Conservation (phyloP, 768 basidiomycete genomes). For the Tulasnella sp. region DNA sequence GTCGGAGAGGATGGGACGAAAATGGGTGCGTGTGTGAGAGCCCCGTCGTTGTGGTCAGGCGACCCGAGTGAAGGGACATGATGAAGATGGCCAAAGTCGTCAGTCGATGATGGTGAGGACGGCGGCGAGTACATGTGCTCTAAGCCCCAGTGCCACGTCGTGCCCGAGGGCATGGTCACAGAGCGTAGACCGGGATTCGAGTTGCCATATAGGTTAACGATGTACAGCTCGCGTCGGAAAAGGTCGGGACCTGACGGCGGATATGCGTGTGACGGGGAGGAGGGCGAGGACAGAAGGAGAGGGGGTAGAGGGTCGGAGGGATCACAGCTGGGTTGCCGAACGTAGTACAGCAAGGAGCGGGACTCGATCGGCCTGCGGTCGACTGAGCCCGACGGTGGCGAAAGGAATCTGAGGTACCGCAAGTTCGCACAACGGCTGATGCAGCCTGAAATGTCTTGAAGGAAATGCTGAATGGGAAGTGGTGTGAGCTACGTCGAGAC, state of each 20-base stretch:
- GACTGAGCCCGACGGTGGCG: background rate
- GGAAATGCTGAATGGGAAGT: conserved; percentile 7
- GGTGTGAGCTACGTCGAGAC: too few species aligned
- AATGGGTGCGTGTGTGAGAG: background rate
- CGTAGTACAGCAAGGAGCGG: background rate
- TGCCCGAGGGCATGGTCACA: conserved; percentile 10
- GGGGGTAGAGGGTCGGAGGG: conserved; percentile 11
- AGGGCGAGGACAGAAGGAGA: background rate
- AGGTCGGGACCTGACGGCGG: conserved; percentile 12
- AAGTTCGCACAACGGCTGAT: conserved; percentile 11
- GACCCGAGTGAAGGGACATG: background rate
- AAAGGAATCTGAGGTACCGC: background rate
- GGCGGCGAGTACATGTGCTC: background rate
- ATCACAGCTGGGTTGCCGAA: background rate
- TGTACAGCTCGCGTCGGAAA: conserved; percentile 14
- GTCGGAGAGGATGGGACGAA: conserved; percentile 10
- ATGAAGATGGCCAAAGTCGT: background rate
- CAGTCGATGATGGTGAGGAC: background rate
- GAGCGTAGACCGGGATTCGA: conserved; percentile 1
- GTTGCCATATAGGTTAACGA: conserved; percentile 12
- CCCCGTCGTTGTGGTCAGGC: background rate
- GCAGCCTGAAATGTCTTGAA: conserved; percentile 12
- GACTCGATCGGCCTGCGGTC: background rate
- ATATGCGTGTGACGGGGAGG: background rate
- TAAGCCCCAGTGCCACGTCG: conserved; percentile 2